These are phyloP conservation scores for Ambrosiella beaveri DNA, from an alignment of 2,329 filamentous ascomycete species.

Conservation along the genomic window DNA sequence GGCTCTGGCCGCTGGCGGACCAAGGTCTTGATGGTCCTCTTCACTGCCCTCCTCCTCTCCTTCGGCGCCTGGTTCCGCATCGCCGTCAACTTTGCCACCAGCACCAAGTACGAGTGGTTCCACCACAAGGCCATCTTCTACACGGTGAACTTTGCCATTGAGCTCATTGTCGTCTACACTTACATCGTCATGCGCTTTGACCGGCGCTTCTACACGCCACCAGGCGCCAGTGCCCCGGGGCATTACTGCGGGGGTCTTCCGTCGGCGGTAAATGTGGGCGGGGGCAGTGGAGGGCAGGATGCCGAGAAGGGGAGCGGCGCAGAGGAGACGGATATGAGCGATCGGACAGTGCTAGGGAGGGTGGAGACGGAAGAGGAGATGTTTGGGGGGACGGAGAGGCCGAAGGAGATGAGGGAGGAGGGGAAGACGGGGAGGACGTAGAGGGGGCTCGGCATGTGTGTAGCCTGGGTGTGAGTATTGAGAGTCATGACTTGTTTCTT, in stretches of 20 bases:
- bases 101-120: constrained; percentile 46
- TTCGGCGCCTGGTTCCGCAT: constrained; percentile 54
- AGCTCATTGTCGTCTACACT: constrained; percentile 50
- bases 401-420: background rate
- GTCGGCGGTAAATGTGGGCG: background rate
- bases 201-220: constrained; percentile 54
- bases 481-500: no score
- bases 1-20: constrained; percentile 48
- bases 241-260: constrained; percentile 22
- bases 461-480: background rate
- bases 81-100: constrained; percentile 37
- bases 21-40: constrained; percentile 48
- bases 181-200: constrained; percentile 57
- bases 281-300: background rate
- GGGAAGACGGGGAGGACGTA: background rate
- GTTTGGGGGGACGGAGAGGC: constrained; percentile 3
- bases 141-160: constrained; percentile 58
- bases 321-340: background rate
- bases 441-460: background rate
- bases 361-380: constrained; percentile 1
- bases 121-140: constrained; percentile 60
- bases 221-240: constrained; percentile 45
- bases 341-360: background rate
- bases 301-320: background rate
- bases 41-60: constrained; percentile 41